These are phyloP conservation scores for Termitomyces eurrhizus DNA, from an alignment of 768 basidiomycete species.

Conservation along the genomic window DNA sequence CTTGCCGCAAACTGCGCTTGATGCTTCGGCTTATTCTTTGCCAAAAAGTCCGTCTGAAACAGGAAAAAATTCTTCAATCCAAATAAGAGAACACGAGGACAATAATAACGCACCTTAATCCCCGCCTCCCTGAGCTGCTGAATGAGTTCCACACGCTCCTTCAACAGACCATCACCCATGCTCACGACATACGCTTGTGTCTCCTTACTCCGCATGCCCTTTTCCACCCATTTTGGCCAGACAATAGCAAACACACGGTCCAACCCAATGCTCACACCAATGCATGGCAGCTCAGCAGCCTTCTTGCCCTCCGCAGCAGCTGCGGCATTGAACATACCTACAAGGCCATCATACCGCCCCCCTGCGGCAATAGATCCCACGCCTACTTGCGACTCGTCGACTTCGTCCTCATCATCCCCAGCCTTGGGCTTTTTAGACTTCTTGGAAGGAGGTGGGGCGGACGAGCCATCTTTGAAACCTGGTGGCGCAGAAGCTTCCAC, in stretches of 20 bases:
- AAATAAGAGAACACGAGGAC: background rate
- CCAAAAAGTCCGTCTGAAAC: conserved; percentile 81
- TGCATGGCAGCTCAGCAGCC: conserved; percentile 70
- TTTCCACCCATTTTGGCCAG: conserved; percentile 82
- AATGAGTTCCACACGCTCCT: conserved; percentile 79
- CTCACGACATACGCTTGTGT: conserved; percentile 94
- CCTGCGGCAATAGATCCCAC: conserved; percentile 99
- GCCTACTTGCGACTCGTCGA: conserved; percentile 91
- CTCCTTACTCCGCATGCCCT: conserved; percentile 77
- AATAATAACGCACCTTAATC: conserved; percentile 62
- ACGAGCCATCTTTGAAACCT: conserved; percentile 54
- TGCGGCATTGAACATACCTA: conserved; percentile 84
- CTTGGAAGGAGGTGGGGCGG: conserved; percentile 27
- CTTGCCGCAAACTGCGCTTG: conserved; percentile 84
- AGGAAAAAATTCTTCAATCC: background rate
- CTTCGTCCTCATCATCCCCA: conserved; percentile 67
- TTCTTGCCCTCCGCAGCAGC: conserved; percentile 74
- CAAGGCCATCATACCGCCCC: conserved; percentile 93
- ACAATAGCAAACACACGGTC: conserved; percentile 91
- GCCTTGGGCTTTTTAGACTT: conserved; percentile 42
- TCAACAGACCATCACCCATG: conserved; percentile 83
- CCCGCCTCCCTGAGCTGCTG: conserved; percentile 80
- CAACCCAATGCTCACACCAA: conserved; percentile 90
- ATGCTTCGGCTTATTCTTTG: conserved; percentile 90
- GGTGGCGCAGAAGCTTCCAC: conserved; percentile 94